Base-by-base conservation (phyloP, 75 land plant species). In the Picea sitchensis region DNA sequence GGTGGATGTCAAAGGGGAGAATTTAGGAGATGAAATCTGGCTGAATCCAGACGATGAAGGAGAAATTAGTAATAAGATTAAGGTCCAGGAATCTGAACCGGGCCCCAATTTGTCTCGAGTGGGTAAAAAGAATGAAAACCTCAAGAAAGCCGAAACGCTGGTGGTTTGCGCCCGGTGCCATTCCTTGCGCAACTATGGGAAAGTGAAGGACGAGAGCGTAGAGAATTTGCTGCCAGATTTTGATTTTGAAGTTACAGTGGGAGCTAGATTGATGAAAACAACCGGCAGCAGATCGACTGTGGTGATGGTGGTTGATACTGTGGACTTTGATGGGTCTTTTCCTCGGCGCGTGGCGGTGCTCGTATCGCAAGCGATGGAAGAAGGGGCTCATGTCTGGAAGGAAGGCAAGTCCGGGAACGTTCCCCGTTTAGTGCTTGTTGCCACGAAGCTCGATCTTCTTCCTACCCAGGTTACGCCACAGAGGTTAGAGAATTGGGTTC, bases 241-340 rank as follows among this genome's bases (percentile, higher is more conserved):
- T 80, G 98, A 95, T 77, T 95, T 95, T 79, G 93, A 95, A 71
- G 86, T 82, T 30, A 90, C 89, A 5, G 83, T 95, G 12, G 95
- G 93, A 31, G 75, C 77, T 59, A 86, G 79, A 26, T 30, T 95
- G 79, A 78, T 81, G 54, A 81, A 83, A 14, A 78, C 87, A 1
- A 61, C 41, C 18, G 95, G 93, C 20, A 73, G 81, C 9, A 77
- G 98, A 31, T 87, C 89, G 23, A 93, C 93, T 38, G 93, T 95
- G 17, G 17, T 95, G 36, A 86, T 95, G 89, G 95, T 95, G 47
- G 95, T 93, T 9, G 98, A 95, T 79, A 85, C 86, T 0, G 68
- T 83, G 3, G 98, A 95, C 77, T 95, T 95, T 72, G 98, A 95
- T 65, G 98, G 98, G 80, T 94, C 99, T 2, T 94, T 96, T 76